Evolutionary conservation across 2,329 filamentous ascomycete species (phyloP), one percentile per base, ranked within the genome.

Genomic region (Colletotrichum horii): DNA sequence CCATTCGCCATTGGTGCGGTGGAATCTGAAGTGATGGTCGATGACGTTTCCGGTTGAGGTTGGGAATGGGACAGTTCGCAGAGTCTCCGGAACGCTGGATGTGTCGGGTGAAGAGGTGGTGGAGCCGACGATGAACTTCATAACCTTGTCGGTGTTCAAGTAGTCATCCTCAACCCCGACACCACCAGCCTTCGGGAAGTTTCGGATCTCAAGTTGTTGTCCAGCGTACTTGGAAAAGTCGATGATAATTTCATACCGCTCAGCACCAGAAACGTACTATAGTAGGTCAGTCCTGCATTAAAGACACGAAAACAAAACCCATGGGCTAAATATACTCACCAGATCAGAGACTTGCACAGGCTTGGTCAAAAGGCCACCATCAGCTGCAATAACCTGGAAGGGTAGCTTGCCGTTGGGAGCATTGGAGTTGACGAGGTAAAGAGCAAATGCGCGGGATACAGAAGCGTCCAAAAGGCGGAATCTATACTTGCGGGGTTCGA

Each of bases 351-450:
- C 43, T 4, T 52, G 78, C 1, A 89, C 87, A 1, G 90, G 88
- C 22, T 83, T 78, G 5, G 82, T 81, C 11, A 91, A 84, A 1
- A 91, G 86, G 8, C 90, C 90, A 16, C 86, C 82, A 78, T 92
- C 90, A 3, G 89, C 89, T 3, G 81, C 89, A 67, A 92, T 89
- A 52, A 91, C 86, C 38, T 87, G 83, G 80, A 92, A 91, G 3
- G 85, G 82, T 12, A 91, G 73, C 56, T 80, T 81, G 36, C 34
- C 76, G 30, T 77, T 75, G 28, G 76, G 61, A 3, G 71, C 74
- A 38, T 81, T 83, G 30, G 81, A 80, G 30, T 83, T 83, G 36
- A 80, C 78, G 28, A 90, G 85, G 78, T 87, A 89, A 9, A 91
- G 81, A 12, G 85, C 82, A 74, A 89, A 91, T 14, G 85, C 84